Evolutionary conservation across 1,284 basidiomycete species (phyloP).

Genomic region (Calocybe gambosa): DNA sequence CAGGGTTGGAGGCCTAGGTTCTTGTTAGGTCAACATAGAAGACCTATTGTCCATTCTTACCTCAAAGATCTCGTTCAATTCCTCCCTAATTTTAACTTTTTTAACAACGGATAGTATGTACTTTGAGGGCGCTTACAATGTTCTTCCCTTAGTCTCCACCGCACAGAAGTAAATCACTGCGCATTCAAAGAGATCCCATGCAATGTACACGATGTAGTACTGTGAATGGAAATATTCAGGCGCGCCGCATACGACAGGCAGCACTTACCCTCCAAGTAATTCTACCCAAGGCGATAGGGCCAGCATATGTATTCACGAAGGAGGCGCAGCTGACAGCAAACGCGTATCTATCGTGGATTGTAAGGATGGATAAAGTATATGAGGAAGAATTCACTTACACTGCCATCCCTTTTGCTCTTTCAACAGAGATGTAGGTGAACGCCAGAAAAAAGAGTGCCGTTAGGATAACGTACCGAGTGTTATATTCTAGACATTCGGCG

Average conservation of each 20-base stretch:
- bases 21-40: neutral
- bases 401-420: conserved; percentile 51
- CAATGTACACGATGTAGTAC: conserved; percentile 34
- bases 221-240: conserved; percentile 7
- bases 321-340: conserved; percentile 42
- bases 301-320: conserved; percentile 46
- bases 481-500: conserved; percentile 49
- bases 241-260: too few species aligned
- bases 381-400: conserved; percentile 20
- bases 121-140: conserved; percentile 26
- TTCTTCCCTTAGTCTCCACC: conserved; percentile 36
- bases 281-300: conserved; percentile 41
- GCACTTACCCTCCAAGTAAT: conserved; percentile 36
- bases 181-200: conserved; percentile 34
- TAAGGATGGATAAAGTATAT: neutral
- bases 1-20: conserved; percentile 31
- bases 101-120: neutral
- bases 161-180: conserved; percentile 31
- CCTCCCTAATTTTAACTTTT: conserved; percentile 24
- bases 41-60: conserved; percentile 13
- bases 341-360: conserved; percentile 25
- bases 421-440: neutral
- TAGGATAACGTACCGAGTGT: conserved; percentile 36
- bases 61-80: conserved; percentile 36
- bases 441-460: neutral